Evolutionary conservation across 1,284 basidiomycete species (phyloP).

Genomic region (Lignosus rhinocerotis): DNA sequence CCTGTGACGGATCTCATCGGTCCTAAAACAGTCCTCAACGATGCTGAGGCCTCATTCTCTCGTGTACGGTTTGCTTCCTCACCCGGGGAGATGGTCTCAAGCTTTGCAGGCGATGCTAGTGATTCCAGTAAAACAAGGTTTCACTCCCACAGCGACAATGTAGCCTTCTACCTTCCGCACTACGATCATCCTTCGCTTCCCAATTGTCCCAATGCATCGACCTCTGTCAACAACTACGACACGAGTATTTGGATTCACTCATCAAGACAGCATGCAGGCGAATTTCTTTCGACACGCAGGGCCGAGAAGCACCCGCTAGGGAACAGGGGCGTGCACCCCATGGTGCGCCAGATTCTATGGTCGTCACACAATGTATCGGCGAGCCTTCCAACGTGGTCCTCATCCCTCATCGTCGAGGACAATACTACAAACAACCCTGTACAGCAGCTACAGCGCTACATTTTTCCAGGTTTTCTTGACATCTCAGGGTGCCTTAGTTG

Average conservation of each 20-base stretch:
- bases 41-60: too few relatives aligned
- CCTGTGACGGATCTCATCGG: too few relatives aligned
- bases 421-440: neutral
- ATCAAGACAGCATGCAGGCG: neutral
- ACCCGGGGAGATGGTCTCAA: too few relatives aligned
- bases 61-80: too few relatives aligned
- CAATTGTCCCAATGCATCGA: neutral
- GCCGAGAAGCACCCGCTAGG: neutral
- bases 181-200: neutral
- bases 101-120: too few relatives aligned
- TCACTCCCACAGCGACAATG: neutral
- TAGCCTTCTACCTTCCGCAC: neutral
- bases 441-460: neutral
- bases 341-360: neutral
- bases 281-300: neutral
- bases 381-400: neutral
- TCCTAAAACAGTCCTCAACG: too few relatives aligned
- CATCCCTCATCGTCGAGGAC: neutral
- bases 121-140: too few relatives aligned
- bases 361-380: neutral
- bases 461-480: neutral
- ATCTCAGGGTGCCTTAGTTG: neutral
- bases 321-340: neutral
- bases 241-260: neutral
- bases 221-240: neutral